Base-by-base conservation (phyloP, 805 yeast genomes). In the Candida anglica region DNA sequence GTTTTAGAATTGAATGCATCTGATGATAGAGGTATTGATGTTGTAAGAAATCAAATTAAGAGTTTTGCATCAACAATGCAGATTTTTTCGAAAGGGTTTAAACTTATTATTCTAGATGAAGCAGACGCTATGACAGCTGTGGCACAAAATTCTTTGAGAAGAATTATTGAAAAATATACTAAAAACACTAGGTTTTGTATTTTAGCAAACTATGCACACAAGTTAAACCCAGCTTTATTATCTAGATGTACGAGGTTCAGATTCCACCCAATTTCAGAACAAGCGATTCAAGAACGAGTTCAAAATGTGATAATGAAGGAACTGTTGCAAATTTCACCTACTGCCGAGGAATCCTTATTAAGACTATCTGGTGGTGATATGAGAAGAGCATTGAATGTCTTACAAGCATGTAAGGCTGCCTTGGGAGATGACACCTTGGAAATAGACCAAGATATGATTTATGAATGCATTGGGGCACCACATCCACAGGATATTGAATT, bases 21-120 rank as follows among this genome's bases (percentile, higher is more conserved):
- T 3, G 98, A 93, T 58, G 98, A 93, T 58, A 77, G 98, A 63
- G 98, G 98, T 44, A 93, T 93, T 46, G 95, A 87, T 48, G 97
- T 93, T 28, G 98, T 93, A n/a, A 75, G 99, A 43, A 93, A 93
- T 50, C 96, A 88, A 60, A 88, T 93, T 66, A 93, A 93, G 69
- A 88, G 83, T 47, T 93, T 93, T 65, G 98, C 98, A 8, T 79
- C 91, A 19, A 93, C 98, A 1, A 79, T 87, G 71, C 98, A 93
- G 57, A 91, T 93, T 34, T 93, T 91, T 60, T 71, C 79, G 40
- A 71, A 74, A 35, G 94, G 93, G 10, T 88, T 88, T 71, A 91
- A 91, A 53, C 66, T 91, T 47, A 82, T 91, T 39, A 86, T 91
- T n/a, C 65, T 91, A 39, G 98, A 91, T 63, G 98, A 91, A 63